phyloP scores from a whole-genome alignment of 768 basidiomycete genomes.

The Russula sp. region DNA sequence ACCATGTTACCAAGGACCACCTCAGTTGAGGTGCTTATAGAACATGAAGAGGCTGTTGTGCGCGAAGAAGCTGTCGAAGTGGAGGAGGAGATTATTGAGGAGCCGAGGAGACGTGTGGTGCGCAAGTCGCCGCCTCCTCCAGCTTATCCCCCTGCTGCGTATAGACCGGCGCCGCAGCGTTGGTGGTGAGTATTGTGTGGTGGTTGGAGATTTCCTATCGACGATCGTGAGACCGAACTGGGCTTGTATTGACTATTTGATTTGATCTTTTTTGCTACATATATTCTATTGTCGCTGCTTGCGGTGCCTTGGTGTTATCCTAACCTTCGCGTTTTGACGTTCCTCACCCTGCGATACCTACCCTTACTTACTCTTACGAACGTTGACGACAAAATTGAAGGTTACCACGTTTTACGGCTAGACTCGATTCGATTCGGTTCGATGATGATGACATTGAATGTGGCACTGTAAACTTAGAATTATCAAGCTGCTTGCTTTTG shows the following conservation, averaged over 20 bases:
- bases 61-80: slow-evolving; percentile 31
- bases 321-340: slow-evolving; percentile 15
- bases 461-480: background rate
- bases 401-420: slow-evolving; percentile 8
- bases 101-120: slow-evolving; percentile 35
- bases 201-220: slow-evolving; percentile 1
- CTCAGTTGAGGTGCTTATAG: slow-evolving; percentile 54
- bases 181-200: slow-evolving; percentile 22
- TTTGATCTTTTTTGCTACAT: slow-evolving; percentile 6
- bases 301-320: slow-evolving; percentile 12
- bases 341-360: slow-evolving; percentile 18
- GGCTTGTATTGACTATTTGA: slow-evolving; percentile 22
- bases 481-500: background rate
- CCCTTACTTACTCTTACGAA: slow-evolving; percentile 19
- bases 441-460: background rate
- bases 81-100: slow-evolving; percentile 43
- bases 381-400: slow-evolving; percentile 22
- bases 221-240: slow-evolving; percentile 16
- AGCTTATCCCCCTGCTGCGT: slow-evolving; percentile 37
- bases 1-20: slow-evolving; percentile 68
- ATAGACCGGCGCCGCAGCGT: slow-evolving; percentile 21
- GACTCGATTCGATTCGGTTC: background rate
- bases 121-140: slow-evolving; percentile 42
- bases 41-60: slow-evolving; percentile 43
- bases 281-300: slow-evolving; percentile 22